Evolutionary conservation across 2,329 filamentous ascomycete genomes (phyloP), one percentile per base, ranked within the genome.

Genomic region (Botrytis paeoniae): DNA sequence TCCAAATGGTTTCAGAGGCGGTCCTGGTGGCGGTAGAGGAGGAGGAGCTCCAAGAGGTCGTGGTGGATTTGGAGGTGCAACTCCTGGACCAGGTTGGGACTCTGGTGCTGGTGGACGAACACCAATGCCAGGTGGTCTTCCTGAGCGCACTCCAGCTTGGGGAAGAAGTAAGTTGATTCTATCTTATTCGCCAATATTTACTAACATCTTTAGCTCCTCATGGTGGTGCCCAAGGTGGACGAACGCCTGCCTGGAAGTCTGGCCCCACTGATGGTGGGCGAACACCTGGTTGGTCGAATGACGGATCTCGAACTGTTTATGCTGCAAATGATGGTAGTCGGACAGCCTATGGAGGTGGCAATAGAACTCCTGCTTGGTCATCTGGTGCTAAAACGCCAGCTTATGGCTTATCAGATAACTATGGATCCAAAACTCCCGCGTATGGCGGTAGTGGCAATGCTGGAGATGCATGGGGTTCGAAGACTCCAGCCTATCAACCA

Each of bases 361-460:
- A 87, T 65, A 89, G 92, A 70, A 94, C 92, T 1, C 92, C 92
- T 12, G 92, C 91, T 8, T 95, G 92, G 92, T 91, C 91, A 73
- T 92, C 93, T 2, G 92, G 92, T 70, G 89, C 91, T 71, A 91
- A 92, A 81, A 95, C 92, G 1, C 85, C 93, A 71, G 89, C 89
- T 2, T 85, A 85, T 75, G 80, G 80, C 32, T 79, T 80, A 32
- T 80, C 32, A 85, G 88, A 91, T 78, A 85, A 86, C 32, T 93
- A 92, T 78, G 91, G 91, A 12, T 92, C 91, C 43, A 93, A 95
- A 81, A 97, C 94, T 1, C 94, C 94, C 4, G 91, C 89, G 1
- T 94, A 92, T 70, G 88, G 86, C 79, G 87, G 85, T 70, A 85
- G 85, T 69, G 89, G 92, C 10, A 85, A 85, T 68, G 29, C 51